Percentiles rank a stretch among this genome's conserved stretches.
Conservation (phyloP, 306 rosid genomes). For the Cicer pinnatifidum region DNA sequence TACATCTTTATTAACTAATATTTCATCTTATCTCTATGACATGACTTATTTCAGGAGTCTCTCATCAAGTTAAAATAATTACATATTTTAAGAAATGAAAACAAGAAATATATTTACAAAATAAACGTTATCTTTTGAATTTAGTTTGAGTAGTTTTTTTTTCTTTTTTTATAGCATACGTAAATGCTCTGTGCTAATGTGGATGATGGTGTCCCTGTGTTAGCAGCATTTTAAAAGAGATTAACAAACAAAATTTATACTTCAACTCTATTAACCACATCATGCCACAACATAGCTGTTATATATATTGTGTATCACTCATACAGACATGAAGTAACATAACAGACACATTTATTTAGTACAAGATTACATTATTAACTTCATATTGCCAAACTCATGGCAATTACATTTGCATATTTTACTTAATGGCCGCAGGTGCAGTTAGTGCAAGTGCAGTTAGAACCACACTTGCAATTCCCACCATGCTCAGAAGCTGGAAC, state of each 20-base stretch:
- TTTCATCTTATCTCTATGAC: too few relatives aligned
- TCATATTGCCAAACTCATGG: slow-evolving; percentile 29
- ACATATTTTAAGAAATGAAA: too few relatives aligned
- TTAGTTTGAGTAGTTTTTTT: neutral
- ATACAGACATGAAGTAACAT: slow-evolving; percentile 23
- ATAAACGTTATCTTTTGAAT: neutral
- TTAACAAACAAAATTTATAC: neutral
- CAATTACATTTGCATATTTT: slow-evolving; percentile 12
- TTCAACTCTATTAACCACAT: slow-evolving; percentile 37
- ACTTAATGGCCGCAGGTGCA: slow-evolving; percentile 67
- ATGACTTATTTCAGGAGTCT: too few relatives aligned
- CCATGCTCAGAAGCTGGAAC: slow-evolving; percentile 63
- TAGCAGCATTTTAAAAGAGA: neutral
- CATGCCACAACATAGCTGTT: slow-evolving; percentile 40
- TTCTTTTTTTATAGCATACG: neutral
- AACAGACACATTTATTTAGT: slow-evolving; percentile 45
- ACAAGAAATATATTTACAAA: too few relatives aligned
- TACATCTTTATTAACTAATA: too few relatives aligned
- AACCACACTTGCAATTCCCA: slow-evolving; percentile 77
- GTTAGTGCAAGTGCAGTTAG: slow-evolving; percentile 60
- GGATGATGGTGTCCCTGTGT: neutral
- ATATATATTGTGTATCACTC: slow-evolving; percentile 41
- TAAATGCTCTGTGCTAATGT: neutral
- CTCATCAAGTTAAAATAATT: too few relatives aligned
- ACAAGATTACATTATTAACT: slow-evolving; percentile 44